These are phyloP conservation scores for Ramularia endophylla DNA, from an alignment of 2,329 filamentous ascomycete species.

Conservation along the genomic window DNA sequence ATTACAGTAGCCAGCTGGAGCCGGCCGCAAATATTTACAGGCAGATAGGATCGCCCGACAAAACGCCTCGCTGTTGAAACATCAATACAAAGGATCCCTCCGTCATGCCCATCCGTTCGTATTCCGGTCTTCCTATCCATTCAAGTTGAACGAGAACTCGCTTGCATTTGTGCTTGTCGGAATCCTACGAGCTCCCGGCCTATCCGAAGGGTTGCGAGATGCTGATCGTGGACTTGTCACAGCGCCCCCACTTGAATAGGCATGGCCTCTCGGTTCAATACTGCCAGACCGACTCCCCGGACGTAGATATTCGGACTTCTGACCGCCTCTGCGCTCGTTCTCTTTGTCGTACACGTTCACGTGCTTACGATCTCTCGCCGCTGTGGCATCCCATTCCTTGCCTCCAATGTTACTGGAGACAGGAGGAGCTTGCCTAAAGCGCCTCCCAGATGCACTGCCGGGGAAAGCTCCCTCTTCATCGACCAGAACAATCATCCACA, in stretches of 20 bases:
- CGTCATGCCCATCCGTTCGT: too few species aligned
- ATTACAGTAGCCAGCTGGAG: too few species aligned
- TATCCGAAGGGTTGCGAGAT: slow-evolving; percentile 10
- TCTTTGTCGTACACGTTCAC: slow-evolving; percentile 19
- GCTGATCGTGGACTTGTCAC: slow-evolving; percentile 8
- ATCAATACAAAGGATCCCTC: too few species aligned
- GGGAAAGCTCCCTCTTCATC: slow-evolving; percentile 45
- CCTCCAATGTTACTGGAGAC: slow-evolving; percentile 29
- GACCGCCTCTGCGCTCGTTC: slow-evolving; percentile 15
- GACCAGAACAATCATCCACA: slow-evolving; percentile 73
- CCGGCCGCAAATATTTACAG: too few species aligned
- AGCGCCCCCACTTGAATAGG: slow-evolving; percentile 1
- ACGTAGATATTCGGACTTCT: slow-evolving; percentile 8
- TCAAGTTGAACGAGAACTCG: slow-evolving; percentile 20
- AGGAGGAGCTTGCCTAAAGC: slow-evolving; percentile 33
- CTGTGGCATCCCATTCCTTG: slow-evolving; percentile 27
- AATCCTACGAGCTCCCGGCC: slow-evolving; percentile 6
- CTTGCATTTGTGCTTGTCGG: slow-evolving; percentile 15
- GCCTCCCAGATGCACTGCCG: slow-evolving; percentile 17
- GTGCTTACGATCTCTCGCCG: slow-evolving; percentile 12
- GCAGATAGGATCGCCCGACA: too few species aligned
- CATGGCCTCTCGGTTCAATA: background rate
- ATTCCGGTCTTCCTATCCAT: slow-evolving; percentile 2
- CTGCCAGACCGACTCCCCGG: slow-evolving; percentile 9
- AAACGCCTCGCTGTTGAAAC: too few species aligned